Conservation (phyloP, 1,284 basidiomycete species). For the Apiotrichum veenhuisii region DNA sequence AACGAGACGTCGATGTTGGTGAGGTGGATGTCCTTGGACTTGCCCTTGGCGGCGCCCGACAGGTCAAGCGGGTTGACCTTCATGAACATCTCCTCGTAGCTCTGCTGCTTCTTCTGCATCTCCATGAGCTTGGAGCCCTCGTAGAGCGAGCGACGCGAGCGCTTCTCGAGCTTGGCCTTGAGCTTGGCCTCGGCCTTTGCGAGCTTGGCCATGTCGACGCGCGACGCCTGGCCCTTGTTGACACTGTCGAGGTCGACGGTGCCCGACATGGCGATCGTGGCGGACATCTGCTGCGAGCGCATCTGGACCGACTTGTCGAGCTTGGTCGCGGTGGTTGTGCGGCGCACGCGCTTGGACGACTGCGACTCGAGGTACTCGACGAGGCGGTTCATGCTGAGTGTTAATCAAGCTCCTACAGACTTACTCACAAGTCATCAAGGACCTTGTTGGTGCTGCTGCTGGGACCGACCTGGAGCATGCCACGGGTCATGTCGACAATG, state of each 20-base stretch:
- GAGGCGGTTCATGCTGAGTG: conserved; percentile 57
- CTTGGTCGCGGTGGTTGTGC: conserved; percentile 56
- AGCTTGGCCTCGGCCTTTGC: conserved; percentile 99
- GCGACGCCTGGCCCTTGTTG: conserved; percentile 89
- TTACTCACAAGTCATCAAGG: conserved; percentile 41
- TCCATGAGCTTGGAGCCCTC: conserved; percentile 95
- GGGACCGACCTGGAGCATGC: conserved; percentile 58
- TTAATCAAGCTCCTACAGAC: conserved; percentile 9
- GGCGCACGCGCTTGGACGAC: conserved; percentile 58
- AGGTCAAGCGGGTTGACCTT: conserved; percentile 96
- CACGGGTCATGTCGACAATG: conserved; percentile 70
- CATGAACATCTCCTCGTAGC: conserved; percentile 98
- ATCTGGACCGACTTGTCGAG: conserved; percentile 94
- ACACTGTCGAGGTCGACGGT: conserved; percentile 90
- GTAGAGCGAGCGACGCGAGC: conserved; percentile 80
- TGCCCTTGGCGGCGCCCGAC: conserved; percentile 70
- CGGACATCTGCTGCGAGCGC: conserved; percentile 74
- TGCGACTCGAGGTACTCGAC: conserved; percentile 61
- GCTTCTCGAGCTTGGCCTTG: conserved; percentile 95
- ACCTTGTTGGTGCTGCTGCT: conserved; percentile 39
- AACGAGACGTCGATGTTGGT: conserved; percentile 94
- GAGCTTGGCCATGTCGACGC: conserved; percentile 95
- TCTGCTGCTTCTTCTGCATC: conserved; percentile 89
- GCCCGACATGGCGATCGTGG: conserved; percentile 75
- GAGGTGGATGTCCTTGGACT: conserved; percentile 94